Percentiles rank a stretch among this genome's conserved stretches.
phyloP scores from a whole-genome alignment of 2,329 filamentous ascomycete species.

The Aureobasidium sp. region DNA sequence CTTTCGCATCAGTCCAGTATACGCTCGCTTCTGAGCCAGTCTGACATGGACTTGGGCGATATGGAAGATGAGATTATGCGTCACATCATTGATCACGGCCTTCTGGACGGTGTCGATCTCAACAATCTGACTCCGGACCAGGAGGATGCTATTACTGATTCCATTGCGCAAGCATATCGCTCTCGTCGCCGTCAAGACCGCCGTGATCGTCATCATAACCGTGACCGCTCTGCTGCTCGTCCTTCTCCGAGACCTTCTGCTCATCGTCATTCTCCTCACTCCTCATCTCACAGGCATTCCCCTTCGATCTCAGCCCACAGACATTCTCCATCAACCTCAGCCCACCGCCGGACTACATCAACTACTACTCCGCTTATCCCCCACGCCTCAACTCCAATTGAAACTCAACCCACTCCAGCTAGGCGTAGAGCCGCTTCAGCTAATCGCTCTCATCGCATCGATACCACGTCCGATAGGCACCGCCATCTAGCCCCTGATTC shows the following conservation, averaged over 20 bases:
- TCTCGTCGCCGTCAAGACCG: conserved; percentile 43
- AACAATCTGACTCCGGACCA: conserved; percentile 76
- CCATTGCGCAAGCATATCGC: conserved; percentile 82
- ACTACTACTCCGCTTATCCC: not conserved
- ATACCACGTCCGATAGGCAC: not conserved
- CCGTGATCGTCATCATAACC: conserved; percentile 36
- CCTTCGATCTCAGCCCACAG: not conserved
- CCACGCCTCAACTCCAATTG: not conserved
- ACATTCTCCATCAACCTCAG: not conserved
- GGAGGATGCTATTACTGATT: conserved; percentile 83
- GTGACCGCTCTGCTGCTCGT: not conserved
- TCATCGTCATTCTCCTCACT: conserved; percentile 3
- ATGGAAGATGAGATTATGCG: conserved; percentile 83
- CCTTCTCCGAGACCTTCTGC: not conserved
- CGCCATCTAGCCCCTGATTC: not conserved
- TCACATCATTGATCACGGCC: conserved; percentile 79
- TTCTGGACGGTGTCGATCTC: conserved; percentile 80
- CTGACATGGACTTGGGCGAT: conserved; percentile 68
- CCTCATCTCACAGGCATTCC: not conserved
- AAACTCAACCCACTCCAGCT: not conserved
- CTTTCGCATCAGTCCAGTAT: conserved; percentile 70
- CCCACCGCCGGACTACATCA: not conserved
- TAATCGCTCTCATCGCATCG: not conserved
- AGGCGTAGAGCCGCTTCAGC: conserved; percentile 3
- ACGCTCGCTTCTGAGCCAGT: conserved; percentile 72